Percentiles rank a stretch among this genome's conserved stretches.
phyloP scores from a whole-genome alignment of 345 rosid genomes.

The Aurinia saxatilis region DNA sequence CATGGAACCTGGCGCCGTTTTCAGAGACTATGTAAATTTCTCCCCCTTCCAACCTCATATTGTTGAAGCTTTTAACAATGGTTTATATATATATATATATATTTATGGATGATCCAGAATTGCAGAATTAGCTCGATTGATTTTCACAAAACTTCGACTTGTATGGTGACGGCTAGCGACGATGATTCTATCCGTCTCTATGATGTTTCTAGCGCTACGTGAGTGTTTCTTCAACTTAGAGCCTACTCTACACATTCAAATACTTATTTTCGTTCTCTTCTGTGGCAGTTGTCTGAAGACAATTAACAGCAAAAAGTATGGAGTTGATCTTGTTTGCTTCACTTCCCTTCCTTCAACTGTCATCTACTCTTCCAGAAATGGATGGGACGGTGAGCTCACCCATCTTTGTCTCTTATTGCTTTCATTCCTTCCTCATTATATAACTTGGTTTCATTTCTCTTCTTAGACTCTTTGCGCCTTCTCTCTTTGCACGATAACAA shows the following conservation, averaged over 20 bases:
- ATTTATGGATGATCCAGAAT: constrained; percentile 46
- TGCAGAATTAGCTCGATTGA: constrained; percentile 92
- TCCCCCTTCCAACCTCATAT: neutral
- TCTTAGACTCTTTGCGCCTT: constrained; percentile 75
- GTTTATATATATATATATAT: no score
- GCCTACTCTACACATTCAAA: neutral
- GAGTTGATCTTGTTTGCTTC: constrained; percentile 91
- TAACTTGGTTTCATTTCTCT: neutral
- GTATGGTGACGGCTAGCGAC: constrained; percentile 93
- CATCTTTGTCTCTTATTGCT: neutral
- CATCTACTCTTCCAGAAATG: constrained; percentile 92
- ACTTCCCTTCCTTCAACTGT: constrained; percentile 88
- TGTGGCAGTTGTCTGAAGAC: constrained; percentile 76
- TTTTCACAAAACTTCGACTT: constrained; percentile 73
- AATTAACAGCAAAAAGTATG: constrained; percentile 97
- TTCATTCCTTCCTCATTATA: neutral
- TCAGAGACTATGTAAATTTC: constrained; percentile 64
- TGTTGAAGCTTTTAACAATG: no score
- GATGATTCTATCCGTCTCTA: constrained; percentile 94
- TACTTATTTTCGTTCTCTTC: neutral
- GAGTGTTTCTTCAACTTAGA: constrained; percentile 11
- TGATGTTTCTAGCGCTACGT: constrained; percentile 64
- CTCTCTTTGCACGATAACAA: constrained; percentile 93
- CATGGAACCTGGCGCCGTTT: constrained; percentile 91
- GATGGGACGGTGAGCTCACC: constrained; percentile 91